Evolutionary conservation across 2,329 filamentous ascomycete genomes (phyloP), one percentile per base, ranked within the genome.

Genomic region (Colletotrichum lentis): DNA sequence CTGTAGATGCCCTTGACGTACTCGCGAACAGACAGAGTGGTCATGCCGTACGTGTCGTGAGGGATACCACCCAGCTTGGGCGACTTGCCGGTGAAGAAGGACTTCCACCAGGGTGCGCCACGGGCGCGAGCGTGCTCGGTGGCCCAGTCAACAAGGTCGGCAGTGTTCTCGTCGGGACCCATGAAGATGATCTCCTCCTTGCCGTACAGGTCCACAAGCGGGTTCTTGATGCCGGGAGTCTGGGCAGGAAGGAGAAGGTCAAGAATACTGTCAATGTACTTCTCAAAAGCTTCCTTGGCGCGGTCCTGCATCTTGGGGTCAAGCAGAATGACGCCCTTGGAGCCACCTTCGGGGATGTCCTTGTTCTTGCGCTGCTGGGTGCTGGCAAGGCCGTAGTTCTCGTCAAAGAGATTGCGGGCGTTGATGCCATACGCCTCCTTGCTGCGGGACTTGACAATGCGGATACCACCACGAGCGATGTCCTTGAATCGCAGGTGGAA

Each of bases 321-420:
- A 47, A 99, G 88, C 54, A 99, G 86, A 69, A 99, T 95, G 66
- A 99, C 96, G 82, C 96, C 96, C 84, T 99, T 99, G 75, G 95
- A 97, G 63, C 96, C 96, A 71, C 96, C 96, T 82, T 99, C 96
- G 3, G 96, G 96, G 60, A 99, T 99, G 76, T 99, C 96, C 85
- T 99, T 99, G 86, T 99, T 99, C 88, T 99, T 99, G 77, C 96
- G 93, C 82, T 99, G 96, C 81, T 99, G 96, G 0, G 96, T 99
- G 81, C 96, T 98, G 72, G 96, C 95, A 69, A 99, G 87, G 71
- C 96, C 96, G 81, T 99, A 99, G 82, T 99, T 99, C 83, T 99
- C 96, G 74, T 99, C 96, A 75, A 99, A 99, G 71, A 99, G 86
- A 66, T 94, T 97, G 68, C 96, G 91, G 44, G 94, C 94, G 77